Conservation (phyloP, 1,284 basidiomycete genomes). For the Puccinia hordei region DNA sequence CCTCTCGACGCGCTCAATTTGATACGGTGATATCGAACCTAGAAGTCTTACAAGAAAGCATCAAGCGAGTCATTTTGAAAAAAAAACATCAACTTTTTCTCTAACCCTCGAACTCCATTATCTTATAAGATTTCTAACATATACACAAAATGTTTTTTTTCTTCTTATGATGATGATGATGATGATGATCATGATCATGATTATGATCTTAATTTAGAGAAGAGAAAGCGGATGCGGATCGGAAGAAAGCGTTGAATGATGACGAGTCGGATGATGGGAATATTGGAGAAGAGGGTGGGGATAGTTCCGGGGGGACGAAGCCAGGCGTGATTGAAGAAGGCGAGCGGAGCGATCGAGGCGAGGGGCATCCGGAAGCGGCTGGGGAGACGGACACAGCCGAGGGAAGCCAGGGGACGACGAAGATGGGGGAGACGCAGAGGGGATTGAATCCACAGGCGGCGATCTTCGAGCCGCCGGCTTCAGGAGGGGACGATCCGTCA, state of each 20-base stretch:
- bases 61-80: constrained; percentile 33
- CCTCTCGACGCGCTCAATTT: constrained; percentile 40
- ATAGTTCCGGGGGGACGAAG: not conserved
- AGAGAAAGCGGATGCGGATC: constrained; percentile 49
- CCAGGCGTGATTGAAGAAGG: not conserved
- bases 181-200: no score
- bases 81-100: no score
- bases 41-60: constrained; percentile 46
- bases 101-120: no score
- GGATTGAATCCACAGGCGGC: constrained; percentile 5
- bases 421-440: no score
- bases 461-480: not conserved
- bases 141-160: no score
- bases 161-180: no score
- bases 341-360: not conserved
- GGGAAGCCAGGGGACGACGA: no score
- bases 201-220: constrained; percentile 18
- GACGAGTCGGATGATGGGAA: constrained; percentile 44
- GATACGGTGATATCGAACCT: constrained; percentile 46
- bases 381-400: no score
- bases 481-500: not conserved
- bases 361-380: not conserved
- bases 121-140: no score
- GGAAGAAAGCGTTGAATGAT: constrained; percentile 49
- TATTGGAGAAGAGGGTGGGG: constrained; percentile 13